These are phyloP conservation scores for Debaryomyces castellii DNA, from an alignment of 805 yeast genomes.

Conservation along the genomic window DNA sequence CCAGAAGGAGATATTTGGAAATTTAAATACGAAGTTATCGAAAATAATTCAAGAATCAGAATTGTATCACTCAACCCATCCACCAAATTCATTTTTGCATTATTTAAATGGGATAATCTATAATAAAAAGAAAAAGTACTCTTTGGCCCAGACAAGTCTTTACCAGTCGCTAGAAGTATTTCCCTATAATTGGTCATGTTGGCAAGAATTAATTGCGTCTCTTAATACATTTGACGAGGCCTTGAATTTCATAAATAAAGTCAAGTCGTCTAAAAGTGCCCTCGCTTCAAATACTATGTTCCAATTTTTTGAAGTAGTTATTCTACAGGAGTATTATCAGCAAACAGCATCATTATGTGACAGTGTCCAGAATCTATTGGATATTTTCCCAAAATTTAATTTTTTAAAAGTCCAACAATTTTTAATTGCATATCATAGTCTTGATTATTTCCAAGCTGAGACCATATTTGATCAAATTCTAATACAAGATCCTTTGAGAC, in stretches of 20 bases:
- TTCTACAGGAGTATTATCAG: slow-evolving; percentile 79
- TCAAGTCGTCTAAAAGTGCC: slow-evolving; percentile 34
- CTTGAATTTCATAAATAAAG: slow-evolving; percentile 32
- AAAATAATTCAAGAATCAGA: slow-evolving; percentile 43
- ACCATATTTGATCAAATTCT: slow-evolving; percentile 73
- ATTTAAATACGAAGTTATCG: slow-evolving; percentile 30
- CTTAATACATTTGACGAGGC: slow-evolving; percentile 65
- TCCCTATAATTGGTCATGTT: slow-evolving; percentile 92
- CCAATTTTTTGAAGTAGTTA: slow-evolving; percentile 60
- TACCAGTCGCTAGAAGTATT: slow-evolving; percentile 61
- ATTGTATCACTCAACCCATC: slow-evolving; percentile 17
- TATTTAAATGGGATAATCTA: slow-evolving; percentile 72
- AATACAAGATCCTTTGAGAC: slow-evolving; percentile 72
- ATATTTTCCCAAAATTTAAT: slow-evolving; percentile 68
- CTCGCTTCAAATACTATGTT: slow-evolving; percentile 34
- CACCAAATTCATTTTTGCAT: slow-evolving; percentile 59
- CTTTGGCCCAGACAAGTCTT: slow-evolving; percentile 60
- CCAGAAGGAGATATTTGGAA: slow-evolving; percentile 19
- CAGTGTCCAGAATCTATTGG: slow-evolving; percentile 48
- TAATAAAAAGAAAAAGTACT: slow-evolving; percentile 58
- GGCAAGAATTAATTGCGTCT: slow-evolving; percentile 75
- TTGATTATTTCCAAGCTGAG: slow-evolving; percentile 83
- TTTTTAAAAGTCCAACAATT: slow-evolving; percentile 83
- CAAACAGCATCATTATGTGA: slow-evolving; percentile 52
- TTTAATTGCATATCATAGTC: slow-evolving; percentile 73